Base-by-base conservation (phyloP, 768 basidiomycete genomes). In the Tephrocybe sp. region DNA sequence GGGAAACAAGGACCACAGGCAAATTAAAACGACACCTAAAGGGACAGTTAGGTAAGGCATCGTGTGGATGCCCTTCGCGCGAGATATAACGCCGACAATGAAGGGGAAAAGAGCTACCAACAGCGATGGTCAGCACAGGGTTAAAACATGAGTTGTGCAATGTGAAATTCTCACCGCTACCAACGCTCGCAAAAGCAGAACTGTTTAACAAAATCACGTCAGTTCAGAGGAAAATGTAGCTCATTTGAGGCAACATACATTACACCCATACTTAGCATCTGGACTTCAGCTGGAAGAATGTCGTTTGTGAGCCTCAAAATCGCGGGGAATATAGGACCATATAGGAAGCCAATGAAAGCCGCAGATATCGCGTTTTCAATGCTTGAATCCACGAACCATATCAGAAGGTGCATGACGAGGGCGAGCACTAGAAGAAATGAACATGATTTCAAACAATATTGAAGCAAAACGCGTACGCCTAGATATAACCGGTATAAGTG, bases 251-350 rank as follows among this genome's bases (percentile, higher is more conserved):
- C 39, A 22, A 34, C 77, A 34, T 59, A 83, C 81, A 79, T 69
- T 29, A 82, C 58, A 7, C 73, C 77, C 74, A 83, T 78, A 41
- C 71, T 71, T 15, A 77, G 67, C 72, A 82, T 72, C 24, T 70
- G 73, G 2, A 77, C 61, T 27, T 80, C 75, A 1, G 57, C 44
- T 0, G 79, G 78, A 12, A 81, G 57, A 18, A 80, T 58, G 37
- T 76, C 74, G 40, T 68, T 78, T 4, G 73, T 70, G 48, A 76
- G 57, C 15, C 66, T 69, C 13, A 82, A 61, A 37, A 64, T 64
- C 0, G 69, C 70, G 0, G 79, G 78, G 53, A 75, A 82, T 16
- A 80, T 57, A 4, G 81, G 79, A 0, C 79, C 80, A 54, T 70
- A 80, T 8, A 74, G 60, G 0, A 72, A 41, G 0, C 81, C 80